Percentiles rank a stretch among this genome's conserved stretches.
phyloP scores from a whole-genome alignment of 2,329 filamentous ascomycete genomes.

The Uncinocarpus reesii region DNA sequence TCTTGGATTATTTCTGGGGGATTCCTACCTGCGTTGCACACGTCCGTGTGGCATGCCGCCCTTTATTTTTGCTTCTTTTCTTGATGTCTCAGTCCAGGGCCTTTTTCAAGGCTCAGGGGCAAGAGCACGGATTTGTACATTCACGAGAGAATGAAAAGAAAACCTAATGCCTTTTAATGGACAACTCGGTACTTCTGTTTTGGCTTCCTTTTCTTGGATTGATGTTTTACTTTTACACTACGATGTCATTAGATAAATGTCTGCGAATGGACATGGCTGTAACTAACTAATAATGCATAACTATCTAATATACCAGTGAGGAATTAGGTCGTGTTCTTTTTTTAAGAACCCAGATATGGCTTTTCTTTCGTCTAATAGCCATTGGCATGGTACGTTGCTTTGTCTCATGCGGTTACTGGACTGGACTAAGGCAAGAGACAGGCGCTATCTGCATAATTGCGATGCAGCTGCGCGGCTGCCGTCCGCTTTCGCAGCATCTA shows the following conservation, averaged over 20 bases:
- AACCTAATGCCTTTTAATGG: slow-evolving; percentile 10
- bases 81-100: neutral
- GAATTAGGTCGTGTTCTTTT: no score
- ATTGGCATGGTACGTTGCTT: no score
- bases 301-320: neutral
- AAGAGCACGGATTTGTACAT: slow-evolving; percentile 6
- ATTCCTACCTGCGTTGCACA: slow-evolving; percentile 5
- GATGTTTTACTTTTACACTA: neutral
- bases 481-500: neutral
- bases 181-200: neutral
- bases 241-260: slow-evolving; percentile 9
- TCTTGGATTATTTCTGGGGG: neutral
- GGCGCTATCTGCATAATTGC: neutral
- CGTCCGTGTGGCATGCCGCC: neutral
- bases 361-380: neutral
- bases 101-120: neutral
- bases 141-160: slow-evolving; percentile 12
- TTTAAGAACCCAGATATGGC: no score
- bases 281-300: slow-evolving; percentile 11
- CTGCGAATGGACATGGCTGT: slow-evolving; percentile 6
- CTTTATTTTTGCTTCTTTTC: neutral
- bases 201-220: neutral
- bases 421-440: neutral
- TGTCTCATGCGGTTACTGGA: neutral
- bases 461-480: neutral